A percentile compares a stretch with the other conserved stretches of the same genome.
These are phyloP conservation scores for Calonectria multiphialidica DNA, from an alignment of 2,329 filamentous ascomycete genomes.

Conservation along the genomic window DNA sequence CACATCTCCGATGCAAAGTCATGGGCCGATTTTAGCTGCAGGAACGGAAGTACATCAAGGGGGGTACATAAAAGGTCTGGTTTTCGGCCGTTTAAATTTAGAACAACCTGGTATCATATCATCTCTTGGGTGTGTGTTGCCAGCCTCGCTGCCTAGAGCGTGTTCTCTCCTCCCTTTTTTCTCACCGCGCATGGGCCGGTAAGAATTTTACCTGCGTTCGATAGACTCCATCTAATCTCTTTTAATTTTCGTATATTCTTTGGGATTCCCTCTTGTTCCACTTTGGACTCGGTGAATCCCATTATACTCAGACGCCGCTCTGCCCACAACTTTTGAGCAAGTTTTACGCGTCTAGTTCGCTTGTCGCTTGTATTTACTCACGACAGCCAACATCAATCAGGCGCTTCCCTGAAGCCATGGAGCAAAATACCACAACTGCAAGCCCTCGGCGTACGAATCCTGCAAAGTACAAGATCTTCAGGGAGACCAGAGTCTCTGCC, in stretches of 20 bases:
- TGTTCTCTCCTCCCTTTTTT: not conserved
- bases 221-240: not conserved
- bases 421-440: not conserved
- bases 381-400: no score
- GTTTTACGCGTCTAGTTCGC: not conserved
- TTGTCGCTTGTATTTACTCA: not conserved
- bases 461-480: constrained; percentile 5
- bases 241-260: not conserved
- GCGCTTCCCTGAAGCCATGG: not conserved
- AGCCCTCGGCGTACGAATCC: not conserved
- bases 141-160: not conserved
- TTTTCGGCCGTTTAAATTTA: not conserved
- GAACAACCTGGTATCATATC: not conserved
- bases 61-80: not conserved
- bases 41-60: no score
- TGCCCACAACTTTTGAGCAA: not conserved
- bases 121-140: not conserved
- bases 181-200: not conserved
- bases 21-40: not conserved
- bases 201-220: not conserved
- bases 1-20: no score
- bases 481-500: constrained; percentile 14
- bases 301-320: not conserved
- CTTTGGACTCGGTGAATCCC: not conserved
- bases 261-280: not conserved